phyloP scores from a whole-genome alignment of 176 grass and related monocot genomes.

The Carex parvula region DNA sequence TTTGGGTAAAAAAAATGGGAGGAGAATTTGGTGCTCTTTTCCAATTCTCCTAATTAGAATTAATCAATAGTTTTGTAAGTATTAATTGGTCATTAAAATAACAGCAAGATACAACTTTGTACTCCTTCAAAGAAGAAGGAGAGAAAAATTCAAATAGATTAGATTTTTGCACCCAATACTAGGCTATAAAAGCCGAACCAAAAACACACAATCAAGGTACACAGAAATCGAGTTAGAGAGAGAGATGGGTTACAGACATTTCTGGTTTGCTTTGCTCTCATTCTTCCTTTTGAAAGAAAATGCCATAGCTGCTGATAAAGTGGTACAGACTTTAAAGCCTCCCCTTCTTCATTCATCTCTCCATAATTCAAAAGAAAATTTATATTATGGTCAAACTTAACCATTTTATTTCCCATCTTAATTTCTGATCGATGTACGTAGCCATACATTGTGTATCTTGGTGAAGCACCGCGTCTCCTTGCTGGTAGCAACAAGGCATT shows the following conservation, averaged over 20 bases:
- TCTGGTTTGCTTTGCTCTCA: not conserved
- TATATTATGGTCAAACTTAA: too few relatives aligned
- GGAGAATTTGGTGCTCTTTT: too few relatives aligned
- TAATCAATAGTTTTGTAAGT: too few relatives aligned
- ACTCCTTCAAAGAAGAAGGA: too few relatives aligned
- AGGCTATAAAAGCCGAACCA: not conserved
- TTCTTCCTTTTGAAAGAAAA: not conserved
- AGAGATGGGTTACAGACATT: not conserved
- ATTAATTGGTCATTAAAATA: too few relatives aligned
- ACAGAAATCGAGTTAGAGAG: not conserved
- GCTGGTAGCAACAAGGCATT: conserved; percentile 17
- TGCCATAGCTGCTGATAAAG: not conserved
- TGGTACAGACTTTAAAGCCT: not conserved
- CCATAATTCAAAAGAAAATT: too few relatives aligned
- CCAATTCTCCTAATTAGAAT: too few relatives aligned
- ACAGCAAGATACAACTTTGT: too few relatives aligned
- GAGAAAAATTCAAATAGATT: too few relatives aligned
- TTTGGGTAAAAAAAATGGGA: too few relatives aligned
- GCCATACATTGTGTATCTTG: conserved; percentile 87
- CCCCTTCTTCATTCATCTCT: not conserved
- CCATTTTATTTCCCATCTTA: not conserved
- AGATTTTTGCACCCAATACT: not conserved
- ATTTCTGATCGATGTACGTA: not conserved
- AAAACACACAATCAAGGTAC: conserved; percentile 14
- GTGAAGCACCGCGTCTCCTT: conserved; percentile 29